Conservation (phyloP, 2,329 filamentous ascomycete genomes). For the Colletotrichum aenigma region DNA sequence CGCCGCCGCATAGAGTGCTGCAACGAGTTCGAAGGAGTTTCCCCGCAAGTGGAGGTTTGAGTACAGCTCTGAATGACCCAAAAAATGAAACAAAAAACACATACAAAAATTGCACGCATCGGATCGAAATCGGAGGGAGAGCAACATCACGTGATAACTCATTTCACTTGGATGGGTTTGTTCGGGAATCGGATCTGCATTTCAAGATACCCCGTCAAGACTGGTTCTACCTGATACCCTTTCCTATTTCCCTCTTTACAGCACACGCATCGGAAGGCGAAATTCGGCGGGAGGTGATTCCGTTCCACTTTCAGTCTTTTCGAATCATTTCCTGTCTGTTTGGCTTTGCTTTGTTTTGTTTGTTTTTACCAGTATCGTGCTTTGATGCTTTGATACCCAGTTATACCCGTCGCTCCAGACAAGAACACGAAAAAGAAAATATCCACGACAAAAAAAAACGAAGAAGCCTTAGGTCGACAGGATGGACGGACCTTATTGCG, state of each 20-base stretch:
- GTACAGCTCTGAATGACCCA: conserved; percentile 2
- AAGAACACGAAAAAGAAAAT: conserved; percentile 26
- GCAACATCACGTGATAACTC: conserved; percentile 17
- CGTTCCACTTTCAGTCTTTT: conserved; percentile 19
- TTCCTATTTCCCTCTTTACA: conserved; percentile 26
- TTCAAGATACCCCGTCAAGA: conserved; percentile 62
- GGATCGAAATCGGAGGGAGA: conserved; percentile 19
- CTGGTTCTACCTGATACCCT: conserved; percentile 43
- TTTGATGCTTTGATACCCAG: conserved; percentile 42
- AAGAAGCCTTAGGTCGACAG: conserved; percentile 20
- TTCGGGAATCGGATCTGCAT: conserved; percentile 60
- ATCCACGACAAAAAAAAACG: conserved; percentile 27
- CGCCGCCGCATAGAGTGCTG: conserved; percentile 52
- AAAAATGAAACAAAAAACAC: not conserved
- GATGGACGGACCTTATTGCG: conserved; percentile 15
- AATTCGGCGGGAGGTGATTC: conserved; percentile 16
- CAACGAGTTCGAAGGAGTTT: not conserved
- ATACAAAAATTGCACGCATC: conserved; percentile 3
- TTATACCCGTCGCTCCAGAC: conserved; percentile 31
- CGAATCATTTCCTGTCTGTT: conserved; percentile 23
- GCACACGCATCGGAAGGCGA: conserved; percentile 22
- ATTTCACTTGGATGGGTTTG: conserved; percentile 29
- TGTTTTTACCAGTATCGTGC: conserved; percentile 24
- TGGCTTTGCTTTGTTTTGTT: conserved; percentile 22
- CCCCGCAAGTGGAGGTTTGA: not conserved